Base-by-base conservation (phyloP, 306 rosid genomes). In the Alnus glutinosa region DNA sequence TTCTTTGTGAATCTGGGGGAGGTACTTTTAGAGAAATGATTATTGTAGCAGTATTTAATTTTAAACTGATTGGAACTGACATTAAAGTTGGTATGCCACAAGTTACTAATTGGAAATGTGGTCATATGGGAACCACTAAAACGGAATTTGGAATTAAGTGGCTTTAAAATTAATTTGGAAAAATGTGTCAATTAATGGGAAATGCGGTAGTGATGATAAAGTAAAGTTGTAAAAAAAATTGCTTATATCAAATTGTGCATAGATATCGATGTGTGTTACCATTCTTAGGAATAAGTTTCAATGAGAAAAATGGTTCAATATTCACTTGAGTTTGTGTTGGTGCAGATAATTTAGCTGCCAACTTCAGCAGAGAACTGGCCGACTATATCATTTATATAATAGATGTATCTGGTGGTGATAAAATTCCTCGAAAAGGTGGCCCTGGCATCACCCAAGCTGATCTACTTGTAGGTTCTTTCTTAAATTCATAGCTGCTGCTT, bases 391-490 rank as follows among this genome's bases (percentile, higher is more conserved):
- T 95, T 63, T 95, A 95, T 85, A 95, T 95, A 72, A 95, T 95
- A 74, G 99, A 95, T 78, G 99, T 95, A 50, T 95, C 99, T 63
- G 99, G 73, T 15, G 99, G 99, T 44, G 99, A 95, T 79, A 95
- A 95, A 87, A 95, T 95, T 85, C 99, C 99, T 57, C 86, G 99
- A 67, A 95, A 95, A 89, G 99, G 99, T 55, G 99, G 99, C 75
- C 99, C 99, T 48, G 99, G 99, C 23, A 95, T 95, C 90, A 95
- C 99, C 37, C 99, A 95, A 81, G 99, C 99, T n/a, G 98, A 95
- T 85, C 99, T 95, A 74, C 96, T 95, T 46, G 99, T 95, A 85
- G 11, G 97, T 86, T 67, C 48, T 71, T 72, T 75, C 15, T 15
- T 47, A 62, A 50, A 52, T 67, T 67, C 72, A 11, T 44, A 59